Conservation (phyloP, 108 stramenopile species). For the Nitzschia sp. region DNA sequence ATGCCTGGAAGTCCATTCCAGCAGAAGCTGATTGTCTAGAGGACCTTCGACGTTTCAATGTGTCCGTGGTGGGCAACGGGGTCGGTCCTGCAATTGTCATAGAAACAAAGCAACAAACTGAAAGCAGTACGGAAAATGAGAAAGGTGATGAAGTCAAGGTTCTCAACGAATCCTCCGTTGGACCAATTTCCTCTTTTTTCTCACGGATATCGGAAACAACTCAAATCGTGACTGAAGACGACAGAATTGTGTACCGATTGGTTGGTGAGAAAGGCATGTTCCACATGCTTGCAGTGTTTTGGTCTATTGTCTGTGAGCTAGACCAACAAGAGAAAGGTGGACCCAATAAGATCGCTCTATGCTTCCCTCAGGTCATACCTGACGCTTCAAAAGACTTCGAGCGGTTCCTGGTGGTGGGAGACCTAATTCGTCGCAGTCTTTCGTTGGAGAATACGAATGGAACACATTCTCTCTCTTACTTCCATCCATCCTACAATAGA, state of each 20-base stretch:
- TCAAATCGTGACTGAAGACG: too few species aligned
- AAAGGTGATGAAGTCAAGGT: constrained; percentile 50
- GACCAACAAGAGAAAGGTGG: constrained; percentile 44
- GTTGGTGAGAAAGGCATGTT: constrained; percentile 41
- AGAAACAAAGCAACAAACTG: constrained; percentile 41
- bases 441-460: constrained; percentile 61
- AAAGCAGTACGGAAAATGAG: neutral
- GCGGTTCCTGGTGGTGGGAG: constrained; percentile 65
- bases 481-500: constrained; percentile 68
- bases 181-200: neutral
- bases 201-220: too few species aligned
- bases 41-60: constrained; percentile 62
- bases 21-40: constrained; percentile 56
- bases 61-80: constrained; percentile 69
- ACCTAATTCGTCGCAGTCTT: constrained; percentile 60
- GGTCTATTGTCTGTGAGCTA: constrained; percentile 77
- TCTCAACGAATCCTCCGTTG: constrained; percentile 20
- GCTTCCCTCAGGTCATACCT: constrained; percentile 47
- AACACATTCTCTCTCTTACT: constrained; percentile 58
- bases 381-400: constrained; percentile 22
- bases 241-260: constrained; percentile 48
- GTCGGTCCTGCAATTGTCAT: constrained; percentile 74
- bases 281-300: constrained; percentile 64
- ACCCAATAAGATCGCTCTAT: constrained; percentile 49
- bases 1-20: constrained; percentile 53